These are phyloP conservation scores for Parsonsia alboflavescens DNA, from an alignment of 257 asterid genomes.

Conservation along the genomic window DNA sequence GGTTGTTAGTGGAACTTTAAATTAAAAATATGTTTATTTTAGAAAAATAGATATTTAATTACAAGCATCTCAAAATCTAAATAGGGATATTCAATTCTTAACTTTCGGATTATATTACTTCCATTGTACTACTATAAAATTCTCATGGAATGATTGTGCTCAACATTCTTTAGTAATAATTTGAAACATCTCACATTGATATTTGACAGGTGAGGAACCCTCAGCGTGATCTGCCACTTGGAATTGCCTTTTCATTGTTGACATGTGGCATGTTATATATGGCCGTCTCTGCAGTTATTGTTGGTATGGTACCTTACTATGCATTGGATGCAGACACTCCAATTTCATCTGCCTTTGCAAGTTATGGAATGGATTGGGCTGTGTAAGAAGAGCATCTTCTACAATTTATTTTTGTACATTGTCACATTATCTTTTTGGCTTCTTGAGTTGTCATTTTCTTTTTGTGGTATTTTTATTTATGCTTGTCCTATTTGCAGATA, in stretches of 20 bases:
- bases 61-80: too few relatives aligned
- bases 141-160: neutral
- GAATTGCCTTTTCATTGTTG: constrained; percentile 29
- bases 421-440: neutral
- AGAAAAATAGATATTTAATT: too few relatives aligned
- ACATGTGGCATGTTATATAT: constrained; percentile 30
- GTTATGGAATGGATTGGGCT: constrained; percentile 37
- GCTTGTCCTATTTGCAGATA: constrained; percentile 20
- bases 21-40: too few relatives aligned
- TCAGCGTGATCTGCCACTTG: constrained; percentile 39
- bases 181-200: neutral
- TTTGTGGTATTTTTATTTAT: neutral
- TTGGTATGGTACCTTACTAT: constrained; percentile 38
- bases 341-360: constrained; percentile 35
- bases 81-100: too few relatives aligned
- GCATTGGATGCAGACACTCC: constrained; percentile 40
- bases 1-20: too few relatives aligned
- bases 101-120: neutral
- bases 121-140: neutral
- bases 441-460: neutral
- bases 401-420: neutral
- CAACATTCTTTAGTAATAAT: neutral
- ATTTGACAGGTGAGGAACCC: constrained; percentile 32
- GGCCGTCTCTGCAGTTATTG: constrained; percentile 35
- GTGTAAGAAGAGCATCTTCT: constrained; percentile 23